A percentile compares a stretch with the other conserved stretches of the same genome.
phyloP scores from a whole-genome alignment of 1,139 yeast genomes.

The Pichia sp. region DNA sequence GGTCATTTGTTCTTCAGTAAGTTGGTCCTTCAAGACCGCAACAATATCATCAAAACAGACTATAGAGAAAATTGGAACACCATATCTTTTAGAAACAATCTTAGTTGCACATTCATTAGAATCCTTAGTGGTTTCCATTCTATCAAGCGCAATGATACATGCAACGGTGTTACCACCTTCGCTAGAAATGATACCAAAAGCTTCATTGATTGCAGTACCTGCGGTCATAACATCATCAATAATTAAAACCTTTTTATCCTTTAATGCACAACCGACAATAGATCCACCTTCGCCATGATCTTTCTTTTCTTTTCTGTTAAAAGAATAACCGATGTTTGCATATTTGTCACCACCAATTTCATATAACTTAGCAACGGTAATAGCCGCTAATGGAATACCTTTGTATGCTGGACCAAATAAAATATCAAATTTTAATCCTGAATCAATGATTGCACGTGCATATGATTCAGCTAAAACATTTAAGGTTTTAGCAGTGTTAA shows the following conservation, averaged over 20 bases:
- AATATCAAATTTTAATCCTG: slow-evolving; percentile 80
- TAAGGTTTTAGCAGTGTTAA: slow-evolving; percentile 73
- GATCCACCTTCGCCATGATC: slow-evolving; percentile 98
- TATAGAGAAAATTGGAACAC: slow-evolving; percentile 79
- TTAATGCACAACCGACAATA: slow-evolving; percentile 78
- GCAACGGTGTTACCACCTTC: slow-evolving; percentile 78
- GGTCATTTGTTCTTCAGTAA: slow-evolving; percentile 48
- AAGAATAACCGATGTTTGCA: slow-evolving; percentile 59
- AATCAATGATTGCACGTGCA: slow-evolving; percentile 77
- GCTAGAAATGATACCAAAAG: slow-evolving; percentile 66
- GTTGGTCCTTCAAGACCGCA: slow-evolving; percentile 46
- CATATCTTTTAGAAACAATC: slow-evolving; percentile 63
- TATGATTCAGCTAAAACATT: slow-evolving; percentile 80
- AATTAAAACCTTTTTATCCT: slow-evolving; percentile 67
- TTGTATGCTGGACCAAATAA: slow-evolving; percentile 97
- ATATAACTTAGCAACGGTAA: slow-evolving; percentile 85
- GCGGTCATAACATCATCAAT: slow-evolving; percentile 98
- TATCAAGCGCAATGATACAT: slow-evolving; percentile 83
- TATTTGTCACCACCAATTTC: slow-evolving; percentile 81
- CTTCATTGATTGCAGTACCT: slow-evolving; percentile 96
- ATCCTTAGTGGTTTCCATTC: slow-evolving; percentile 79
- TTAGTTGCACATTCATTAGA: slow-evolving; percentile 72
- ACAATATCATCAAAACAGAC: slow-evolving; percentile 73
- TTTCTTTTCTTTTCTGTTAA: slow-evolving; percentile 87
- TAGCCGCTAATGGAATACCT: slow-evolving; percentile 93